phyloP scores from a whole-genome alignment of 805 yeast species.

The Wickerhamiella lipophila region DNA sequence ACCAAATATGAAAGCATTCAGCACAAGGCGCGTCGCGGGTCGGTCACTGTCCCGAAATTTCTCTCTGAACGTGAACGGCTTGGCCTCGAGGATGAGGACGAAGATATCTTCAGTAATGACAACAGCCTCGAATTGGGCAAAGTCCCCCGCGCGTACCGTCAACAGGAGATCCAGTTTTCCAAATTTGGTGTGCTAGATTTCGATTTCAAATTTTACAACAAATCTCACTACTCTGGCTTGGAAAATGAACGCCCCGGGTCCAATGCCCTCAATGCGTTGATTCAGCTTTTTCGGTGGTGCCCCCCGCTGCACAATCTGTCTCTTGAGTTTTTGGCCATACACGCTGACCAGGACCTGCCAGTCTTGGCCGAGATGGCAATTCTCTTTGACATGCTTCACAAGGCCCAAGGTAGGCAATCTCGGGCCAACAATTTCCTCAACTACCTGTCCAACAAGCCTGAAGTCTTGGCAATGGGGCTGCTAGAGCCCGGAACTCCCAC shows the following conservation, averaged over 20 bases:
- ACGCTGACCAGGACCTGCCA: slow-evolving; percentile 23
- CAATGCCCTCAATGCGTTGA: slow-evolving; percentile 59
- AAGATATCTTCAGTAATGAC: slow-evolving; percentile 17
- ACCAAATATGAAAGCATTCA: slow-evolving; percentile 18
- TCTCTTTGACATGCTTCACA: slow-evolving; percentile 78
- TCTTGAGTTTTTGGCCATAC: slow-evolving; percentile 42
- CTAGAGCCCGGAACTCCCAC: slow-evolving; percentile 28
- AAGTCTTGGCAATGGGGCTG: slow-evolving; percentile 42
- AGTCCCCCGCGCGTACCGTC: slow-evolving; percentile 64
- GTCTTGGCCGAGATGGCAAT: slow-evolving; percentile 75
- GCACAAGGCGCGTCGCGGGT: slow-evolving; percentile 23
- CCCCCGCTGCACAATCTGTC: slow-evolving; percentile 61
- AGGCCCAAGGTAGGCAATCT: slow-evolving; percentile 67
- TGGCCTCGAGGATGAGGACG: slow-evolving; percentile 23
- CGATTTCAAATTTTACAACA: slow-evolving; percentile 76
- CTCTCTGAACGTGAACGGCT: slow-evolving; percentile 42
- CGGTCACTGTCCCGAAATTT: slow-evolving; percentile 32
- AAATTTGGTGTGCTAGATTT: slow-evolving; percentile 89
- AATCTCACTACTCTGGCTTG: slow-evolving; percentile 64
- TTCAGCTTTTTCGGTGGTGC: slow-evolving; percentile 69
- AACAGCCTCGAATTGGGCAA: slow-evolving; percentile 26
- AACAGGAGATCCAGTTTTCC: slow-evolving; percentile 67
- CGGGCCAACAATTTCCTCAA: slow-evolving; percentile 68
- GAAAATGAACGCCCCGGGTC: slow-evolving; percentile 69
- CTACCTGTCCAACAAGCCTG: slow-evolving; percentile 36